Conservation (phyloP, 2,329 filamentous ascomycete genomes). For the Fusarium concolor region DNA sequence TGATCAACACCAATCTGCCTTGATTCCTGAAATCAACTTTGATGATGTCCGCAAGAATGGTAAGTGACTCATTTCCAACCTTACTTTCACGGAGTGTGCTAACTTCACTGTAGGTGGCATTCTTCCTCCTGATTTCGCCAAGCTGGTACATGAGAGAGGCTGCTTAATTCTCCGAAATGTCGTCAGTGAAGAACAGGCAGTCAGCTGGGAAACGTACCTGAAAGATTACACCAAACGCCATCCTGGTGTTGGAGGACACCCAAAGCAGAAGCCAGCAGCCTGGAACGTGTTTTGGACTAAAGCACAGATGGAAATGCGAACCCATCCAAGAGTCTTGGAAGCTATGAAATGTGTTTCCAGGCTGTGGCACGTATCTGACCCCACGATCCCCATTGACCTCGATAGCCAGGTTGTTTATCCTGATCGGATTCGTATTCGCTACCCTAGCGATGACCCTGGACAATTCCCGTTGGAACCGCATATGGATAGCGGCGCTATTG, state of each 20-base stretch:
- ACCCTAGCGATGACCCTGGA: neutral
- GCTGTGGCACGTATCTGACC: neutral
- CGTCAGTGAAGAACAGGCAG: neutral
- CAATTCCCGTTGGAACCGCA: neutral
- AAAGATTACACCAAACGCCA: neutral
- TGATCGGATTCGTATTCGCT: neutral
- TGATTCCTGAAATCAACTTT: neutral
- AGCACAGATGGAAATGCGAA: slow-evolving; percentile 1
- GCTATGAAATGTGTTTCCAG: neutral
- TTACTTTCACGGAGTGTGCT: neutral
- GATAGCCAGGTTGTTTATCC: neutral
- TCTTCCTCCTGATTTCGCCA: neutral
- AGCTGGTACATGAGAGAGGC: neutral
- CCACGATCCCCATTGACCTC: neutral
- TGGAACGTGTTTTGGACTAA: slow-evolving; percentile 6
- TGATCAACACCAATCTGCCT: neutral
- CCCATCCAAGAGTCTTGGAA: neutral
- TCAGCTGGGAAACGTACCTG: neutral
- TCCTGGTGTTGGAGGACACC: neutral
- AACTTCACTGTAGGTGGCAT: neutral
- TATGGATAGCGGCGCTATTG: neutral
- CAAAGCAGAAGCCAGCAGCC: neutral
- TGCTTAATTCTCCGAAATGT: neutral
- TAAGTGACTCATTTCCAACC: neutral
- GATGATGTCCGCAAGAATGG: neutral